These are phyloP conservation scores for Fusarium anthophilum DNA, from an alignment of 2,329 filamentous ascomycete species.

Conservation along the genomic window DNA sequence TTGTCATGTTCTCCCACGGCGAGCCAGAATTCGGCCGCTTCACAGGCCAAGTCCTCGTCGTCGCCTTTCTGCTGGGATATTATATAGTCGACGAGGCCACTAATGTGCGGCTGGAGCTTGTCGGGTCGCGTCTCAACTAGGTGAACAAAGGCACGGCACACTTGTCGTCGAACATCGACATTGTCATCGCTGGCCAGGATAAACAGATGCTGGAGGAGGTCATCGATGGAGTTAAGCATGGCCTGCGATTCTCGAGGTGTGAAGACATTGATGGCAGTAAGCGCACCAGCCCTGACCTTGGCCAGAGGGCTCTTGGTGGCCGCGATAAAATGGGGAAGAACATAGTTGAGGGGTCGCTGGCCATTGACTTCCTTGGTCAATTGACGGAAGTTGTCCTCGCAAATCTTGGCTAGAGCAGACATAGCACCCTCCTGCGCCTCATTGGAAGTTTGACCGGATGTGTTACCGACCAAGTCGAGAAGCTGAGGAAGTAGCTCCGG, in stretches of 20 bases:
- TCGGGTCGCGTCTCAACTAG: conserved; percentile 91
- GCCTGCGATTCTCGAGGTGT: conserved; percentile 85
- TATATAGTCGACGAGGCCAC: conserved; percentile 91
- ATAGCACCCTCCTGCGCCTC: conserved; percentile 92
- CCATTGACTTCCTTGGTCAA: conserved; percentile 89
- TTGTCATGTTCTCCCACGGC: conserved; percentile 88
- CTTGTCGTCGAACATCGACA: conserved; percentile 87
- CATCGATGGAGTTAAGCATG: conserved; percentile 81
- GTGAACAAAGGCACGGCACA: conserved; percentile 92
- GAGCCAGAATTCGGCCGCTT: conserved; percentile 98
- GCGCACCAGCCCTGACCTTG: conserved; percentile 81
- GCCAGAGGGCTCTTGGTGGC: conserved; percentile 81
- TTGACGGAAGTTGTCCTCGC: conserved; percentile 91
- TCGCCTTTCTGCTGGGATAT: conserved; percentile 87
- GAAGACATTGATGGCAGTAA: conserved; percentile 91
- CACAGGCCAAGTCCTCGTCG: conserved; percentile 89
- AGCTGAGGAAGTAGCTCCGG: conserved; percentile 88
- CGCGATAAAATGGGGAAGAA: conserved; percentile 90
- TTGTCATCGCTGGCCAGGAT: conserved; percentile 79
- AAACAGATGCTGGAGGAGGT: conserved; percentile 85
- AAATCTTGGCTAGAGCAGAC: conserved; percentile 92
- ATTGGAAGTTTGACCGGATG: conserved; percentile 70
- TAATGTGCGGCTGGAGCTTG: conserved; percentile 88
- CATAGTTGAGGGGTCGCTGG: conserved; percentile 84
- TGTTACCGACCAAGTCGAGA: conserved; percentile 79